phyloP scores from a whole-genome alignment of 2,329 filamentous ascomycete species.

The Fusarium chaquense region DNA sequence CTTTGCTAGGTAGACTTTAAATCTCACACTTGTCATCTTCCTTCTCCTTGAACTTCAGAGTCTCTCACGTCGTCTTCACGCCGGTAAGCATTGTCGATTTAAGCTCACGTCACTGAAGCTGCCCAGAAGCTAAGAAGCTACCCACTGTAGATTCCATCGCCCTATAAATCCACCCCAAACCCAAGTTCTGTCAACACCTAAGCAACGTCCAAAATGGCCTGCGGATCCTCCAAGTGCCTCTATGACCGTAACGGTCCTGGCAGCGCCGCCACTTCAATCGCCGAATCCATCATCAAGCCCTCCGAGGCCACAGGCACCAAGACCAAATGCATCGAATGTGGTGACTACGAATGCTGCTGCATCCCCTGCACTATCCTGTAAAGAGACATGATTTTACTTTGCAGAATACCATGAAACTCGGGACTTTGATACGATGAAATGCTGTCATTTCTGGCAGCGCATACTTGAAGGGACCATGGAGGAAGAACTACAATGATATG shows the following conservation, averaged over 20 bases:
- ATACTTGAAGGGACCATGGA: background rate
- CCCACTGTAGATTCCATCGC: conserved; percentile 6
- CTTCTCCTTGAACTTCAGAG: background rate
- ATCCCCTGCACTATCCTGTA: conserved; percentile 66
- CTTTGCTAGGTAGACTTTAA: background rate
- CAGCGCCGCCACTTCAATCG: conserved; percentile 61
- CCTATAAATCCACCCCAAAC: conserved; percentile 7
- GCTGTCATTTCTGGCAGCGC: background rate
- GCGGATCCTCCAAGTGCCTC: conserved; percentile 36
- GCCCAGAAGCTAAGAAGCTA: background rate
- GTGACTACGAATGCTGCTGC: conserved; percentile 63
- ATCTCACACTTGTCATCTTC: background rate
- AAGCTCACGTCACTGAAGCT: background rate
- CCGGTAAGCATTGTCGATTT: conserved; percentile 6
- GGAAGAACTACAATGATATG: background rate
- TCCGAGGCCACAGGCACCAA: conserved; percentile 57
- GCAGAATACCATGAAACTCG: background rate
- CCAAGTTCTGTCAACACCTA: background rate
- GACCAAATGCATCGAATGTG: conserved; percentile 48
- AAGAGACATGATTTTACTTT: conserved; percentile 13
- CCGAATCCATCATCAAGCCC: conserved; percentile 64
- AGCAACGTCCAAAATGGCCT: conserved; percentile 43
- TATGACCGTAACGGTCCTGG: conserved; percentile 60
- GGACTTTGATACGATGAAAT: background rate
- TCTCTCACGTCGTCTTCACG: background rate